phyloP scores from a whole-genome alignment of 306 rosid species.

The Cucurbita maxima region DNA sequence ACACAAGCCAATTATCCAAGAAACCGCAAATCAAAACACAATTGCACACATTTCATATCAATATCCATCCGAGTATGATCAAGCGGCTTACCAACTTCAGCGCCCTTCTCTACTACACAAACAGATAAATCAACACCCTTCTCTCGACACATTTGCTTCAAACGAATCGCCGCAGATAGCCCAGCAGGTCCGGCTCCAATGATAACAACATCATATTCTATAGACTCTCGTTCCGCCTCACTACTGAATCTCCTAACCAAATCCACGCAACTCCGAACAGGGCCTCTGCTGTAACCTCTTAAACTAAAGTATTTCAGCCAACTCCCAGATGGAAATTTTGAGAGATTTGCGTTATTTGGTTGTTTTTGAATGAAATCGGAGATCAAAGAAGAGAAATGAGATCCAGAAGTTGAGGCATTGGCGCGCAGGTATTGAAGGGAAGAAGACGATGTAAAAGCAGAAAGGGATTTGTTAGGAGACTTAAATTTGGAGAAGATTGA shows the following conservation, averaged over 20 bases:
- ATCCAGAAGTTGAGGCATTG: background rate
- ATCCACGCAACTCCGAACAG: background rate
- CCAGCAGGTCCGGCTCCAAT: conserved; percentile 98
- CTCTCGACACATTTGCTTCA: conserved; percentile 64
- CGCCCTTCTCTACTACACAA: conserved; percentile 86
- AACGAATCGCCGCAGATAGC: conserved; percentile 71
- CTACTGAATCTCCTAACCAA: conserved; percentile 27
- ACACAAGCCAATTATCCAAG: background rate
- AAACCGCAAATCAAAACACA: background rate
- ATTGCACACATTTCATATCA: background rate
- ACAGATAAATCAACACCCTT: conserved; percentile 54
- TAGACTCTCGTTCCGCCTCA: conserved; percentile 42
- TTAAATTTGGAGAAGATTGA: conserved; percentile 24
- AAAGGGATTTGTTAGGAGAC: conserved; percentile 3
- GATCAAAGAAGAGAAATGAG: background rate
- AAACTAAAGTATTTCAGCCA: background rate
- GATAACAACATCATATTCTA: conserved; percentile 77
- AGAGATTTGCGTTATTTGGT: background rate
- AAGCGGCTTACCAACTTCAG: conserved; percentile 61
- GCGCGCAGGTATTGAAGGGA: background rate
- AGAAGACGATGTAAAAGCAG: background rate
- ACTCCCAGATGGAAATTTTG: conserved; percentile 6
- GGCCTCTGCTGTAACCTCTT: background rate
- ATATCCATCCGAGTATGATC: background rate
- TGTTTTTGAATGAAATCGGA: background rate